Evolutionary conservation across 495 filamentous ascomycete genomes (phyloP).

Genomic region (Podospora comata): DNA sequence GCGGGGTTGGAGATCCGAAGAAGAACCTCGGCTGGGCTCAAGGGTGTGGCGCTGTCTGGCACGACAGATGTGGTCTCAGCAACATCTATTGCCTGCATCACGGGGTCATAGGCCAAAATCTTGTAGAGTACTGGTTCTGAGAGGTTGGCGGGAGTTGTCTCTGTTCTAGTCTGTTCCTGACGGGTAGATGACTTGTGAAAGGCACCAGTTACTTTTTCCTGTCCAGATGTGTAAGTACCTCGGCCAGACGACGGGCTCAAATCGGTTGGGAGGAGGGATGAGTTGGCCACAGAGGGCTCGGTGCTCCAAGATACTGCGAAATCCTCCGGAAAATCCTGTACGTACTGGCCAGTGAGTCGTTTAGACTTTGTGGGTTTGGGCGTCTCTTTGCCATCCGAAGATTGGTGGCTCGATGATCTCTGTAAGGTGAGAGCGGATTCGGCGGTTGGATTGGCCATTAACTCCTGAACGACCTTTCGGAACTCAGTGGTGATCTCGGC

Average conservation of each 20-base stretch:
- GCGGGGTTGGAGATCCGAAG: slow-evolving; percentile 65
- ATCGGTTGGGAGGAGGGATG: slow-evolving; percentile 23
- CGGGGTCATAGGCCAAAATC: slow-evolving; percentile 68
- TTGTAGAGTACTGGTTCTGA: slow-evolving; percentile 57
- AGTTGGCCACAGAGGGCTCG: slow-evolving; percentile 12
- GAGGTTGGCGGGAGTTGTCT: background rate
- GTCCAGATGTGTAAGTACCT: slow-evolving; percentile 39
- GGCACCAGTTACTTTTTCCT: slow-evolving; percentile 10
- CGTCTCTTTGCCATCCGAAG: background rate
- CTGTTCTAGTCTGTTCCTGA: background rate
- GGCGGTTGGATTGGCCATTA: slow-evolving; percentile 23
- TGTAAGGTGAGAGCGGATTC: background rate
- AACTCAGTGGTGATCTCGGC: slow-evolving; percentile 19
- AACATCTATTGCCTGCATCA: slow-evolving; percentile 55
- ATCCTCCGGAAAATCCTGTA: slow-evolving; percentile 47
- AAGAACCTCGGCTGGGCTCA: slow-evolving; percentile 61
- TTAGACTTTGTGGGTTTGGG: background rate
- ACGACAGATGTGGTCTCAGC: slow-evolving; percentile 63
- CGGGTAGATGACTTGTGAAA: slow-evolving; percentile 2
- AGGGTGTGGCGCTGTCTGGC: slow-evolving; percentile 39
- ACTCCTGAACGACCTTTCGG: slow-evolving; percentile 23
- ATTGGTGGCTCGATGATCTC: background rate
- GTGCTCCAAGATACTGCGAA: slow-evolving; percentile 39
- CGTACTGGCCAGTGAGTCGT: slow-evolving; percentile 42
- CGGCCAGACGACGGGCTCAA: slow-evolving; percentile 17